Conservation (phyloP, 2,329 filamentous ascomycete species). For the Colletotrichum brevisporum region DNA sequence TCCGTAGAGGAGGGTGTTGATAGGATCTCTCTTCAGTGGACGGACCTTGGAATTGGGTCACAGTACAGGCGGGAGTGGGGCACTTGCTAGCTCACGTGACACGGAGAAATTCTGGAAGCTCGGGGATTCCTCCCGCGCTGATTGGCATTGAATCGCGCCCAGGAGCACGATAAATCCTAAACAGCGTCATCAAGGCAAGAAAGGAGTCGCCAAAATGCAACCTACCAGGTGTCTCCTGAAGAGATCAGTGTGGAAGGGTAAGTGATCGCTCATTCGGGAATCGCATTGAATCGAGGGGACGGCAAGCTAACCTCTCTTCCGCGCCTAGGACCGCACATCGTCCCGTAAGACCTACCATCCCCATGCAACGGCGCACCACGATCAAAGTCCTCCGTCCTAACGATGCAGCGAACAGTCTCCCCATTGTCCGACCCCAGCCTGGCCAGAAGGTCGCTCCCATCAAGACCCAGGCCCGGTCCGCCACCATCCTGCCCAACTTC, state of each 20-base stretch:
- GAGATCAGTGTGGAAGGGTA: conserved; percentile 93
- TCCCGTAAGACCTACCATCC: conserved; percentile 60
- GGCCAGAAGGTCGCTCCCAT: conserved; percentile 80
- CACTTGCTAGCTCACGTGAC: conserved; percentile 31
- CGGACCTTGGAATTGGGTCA: background rate
- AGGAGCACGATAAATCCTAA: conserved; percentile 16
- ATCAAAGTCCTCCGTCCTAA: conserved; percentile 45
- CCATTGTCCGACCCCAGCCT: conserved; percentile 72
- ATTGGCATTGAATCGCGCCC: conserved; percentile 11
- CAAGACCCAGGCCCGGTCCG: conserved; percentile 87
- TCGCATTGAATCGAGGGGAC: background rate
- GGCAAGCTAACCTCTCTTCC: background rate
- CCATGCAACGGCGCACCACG: conserved; percentile 20
- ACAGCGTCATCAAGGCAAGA: conserved; percentile 12
- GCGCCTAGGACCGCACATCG: conserved; percentile 64
- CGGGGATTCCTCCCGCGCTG: conserved; percentile 39
- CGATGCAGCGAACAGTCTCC: conserved; percentile 61
- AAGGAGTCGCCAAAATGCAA: conserved; percentile 67
- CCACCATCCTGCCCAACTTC: conserved; percentile 93
- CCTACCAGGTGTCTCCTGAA: conserved; percentile 77
- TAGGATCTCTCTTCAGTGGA: too few relatives aligned
- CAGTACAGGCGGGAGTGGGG: background rate
- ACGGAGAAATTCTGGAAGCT: conserved; percentile 28
- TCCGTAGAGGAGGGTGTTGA: too few relatives aligned
- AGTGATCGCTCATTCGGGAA: conserved; percentile 37